Conservation (phyloP, 805 yeast species). For the Wickerhamomyces hampshirensis region DNA sequence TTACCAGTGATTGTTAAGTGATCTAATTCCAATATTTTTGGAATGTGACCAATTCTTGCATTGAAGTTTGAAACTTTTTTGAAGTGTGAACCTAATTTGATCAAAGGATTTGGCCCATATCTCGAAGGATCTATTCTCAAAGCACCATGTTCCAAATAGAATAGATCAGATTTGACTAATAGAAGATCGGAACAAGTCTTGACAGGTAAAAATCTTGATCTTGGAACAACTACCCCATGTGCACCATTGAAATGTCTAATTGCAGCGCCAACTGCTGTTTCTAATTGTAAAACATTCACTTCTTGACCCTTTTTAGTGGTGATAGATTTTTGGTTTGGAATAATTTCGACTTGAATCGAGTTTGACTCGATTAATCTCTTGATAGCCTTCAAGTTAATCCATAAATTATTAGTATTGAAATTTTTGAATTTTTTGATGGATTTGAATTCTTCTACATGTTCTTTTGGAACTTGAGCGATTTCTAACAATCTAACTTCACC, state of each 20-base stretch:
- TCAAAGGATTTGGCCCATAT: constrained; percentile 87
- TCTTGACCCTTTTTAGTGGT: constrained; percentile 65
- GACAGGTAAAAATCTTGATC: constrained; percentile 96
- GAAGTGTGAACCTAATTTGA: constrained; percentile 94
- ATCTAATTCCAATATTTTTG: constrained; percentile 92
- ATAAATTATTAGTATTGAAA: constrained; percentile 96
- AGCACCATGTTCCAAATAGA: constrained; percentile 87
- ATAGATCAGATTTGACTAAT: constrained; percentile 92
- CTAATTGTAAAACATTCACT: constrained; percentile 85
- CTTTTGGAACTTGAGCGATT: constrained; percentile 98
- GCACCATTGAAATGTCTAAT: constrained; percentile 93
- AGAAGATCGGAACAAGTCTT: constrained; percentile 94
- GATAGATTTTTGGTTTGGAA: constrained; percentile 89
- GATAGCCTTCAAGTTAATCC: constrained; percentile 94
- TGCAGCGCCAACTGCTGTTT: constrained; percentile 99
- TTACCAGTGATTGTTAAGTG: constrained; percentile 98
- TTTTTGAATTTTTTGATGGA: constrained; percentile 96
- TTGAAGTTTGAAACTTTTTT: constrained; percentile 93
- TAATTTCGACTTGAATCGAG: constrained; percentile 84
- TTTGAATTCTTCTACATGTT: constrained; percentile 96
- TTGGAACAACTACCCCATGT: constrained; percentile 97
- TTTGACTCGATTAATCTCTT: constrained; percentile 85
- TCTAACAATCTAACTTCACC: constrained; percentile 93
- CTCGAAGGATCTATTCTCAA: constrained; percentile 78
- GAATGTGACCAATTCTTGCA: constrained; percentile 89